Evolutionary conservation across 306 rosid species (phyloP).

Genomic region (Chamaecrista fasciculata): DNA sequence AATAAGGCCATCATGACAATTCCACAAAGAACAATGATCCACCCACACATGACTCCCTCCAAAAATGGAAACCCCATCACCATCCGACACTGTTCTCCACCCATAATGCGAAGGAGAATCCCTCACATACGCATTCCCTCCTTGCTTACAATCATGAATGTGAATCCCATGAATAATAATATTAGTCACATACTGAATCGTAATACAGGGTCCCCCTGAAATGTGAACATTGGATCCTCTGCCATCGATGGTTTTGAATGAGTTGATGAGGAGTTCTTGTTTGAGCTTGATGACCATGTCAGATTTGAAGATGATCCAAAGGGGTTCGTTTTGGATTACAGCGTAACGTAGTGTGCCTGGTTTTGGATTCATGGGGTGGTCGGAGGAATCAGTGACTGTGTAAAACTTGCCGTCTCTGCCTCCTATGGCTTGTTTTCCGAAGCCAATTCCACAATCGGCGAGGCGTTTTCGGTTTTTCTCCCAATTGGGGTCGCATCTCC

Average conservation of each 20-base stretch:
- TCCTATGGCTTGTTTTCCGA: constrained; percentile 79
- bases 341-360: constrained; percentile 77
- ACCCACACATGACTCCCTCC: constrained; percentile 94
- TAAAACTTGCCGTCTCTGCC: constrained; percentile 79
- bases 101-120: constrained; percentile 82
- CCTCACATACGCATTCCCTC: constrained; percentile 79
- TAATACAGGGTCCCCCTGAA: constrained; percentile 94
- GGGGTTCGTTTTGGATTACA: constrained; percentile 72
- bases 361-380: constrained; percentile 69
- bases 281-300: constrained; percentile 76
- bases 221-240: constrained; percentile 80
- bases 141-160: constrained; percentile 79
- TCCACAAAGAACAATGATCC: constrained; percentile 76
- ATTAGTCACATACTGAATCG: constrained; percentile 71
- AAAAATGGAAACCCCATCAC: constrained; percentile 80
- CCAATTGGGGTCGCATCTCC: constrained; percentile 90
- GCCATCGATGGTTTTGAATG: constrained; percentile 87
- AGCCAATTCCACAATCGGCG: constrained; percentile 84
- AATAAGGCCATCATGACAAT: constrained; percentile 72
- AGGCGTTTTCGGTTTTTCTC: constrained; percentile 60
- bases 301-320: constrained; percentile 75
- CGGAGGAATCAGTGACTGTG: constrained; percentile 65
- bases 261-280: constrained; percentile 75
- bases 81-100: constrained; percentile 82
- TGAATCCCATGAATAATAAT: constrained; percentile 77